A percentile compares a stretch with the other conserved stretches of the same genome.
Conservation (phyloP, 2,329 filamentous ascomycete genomes). For the Botrytis galanthina region DNA sequence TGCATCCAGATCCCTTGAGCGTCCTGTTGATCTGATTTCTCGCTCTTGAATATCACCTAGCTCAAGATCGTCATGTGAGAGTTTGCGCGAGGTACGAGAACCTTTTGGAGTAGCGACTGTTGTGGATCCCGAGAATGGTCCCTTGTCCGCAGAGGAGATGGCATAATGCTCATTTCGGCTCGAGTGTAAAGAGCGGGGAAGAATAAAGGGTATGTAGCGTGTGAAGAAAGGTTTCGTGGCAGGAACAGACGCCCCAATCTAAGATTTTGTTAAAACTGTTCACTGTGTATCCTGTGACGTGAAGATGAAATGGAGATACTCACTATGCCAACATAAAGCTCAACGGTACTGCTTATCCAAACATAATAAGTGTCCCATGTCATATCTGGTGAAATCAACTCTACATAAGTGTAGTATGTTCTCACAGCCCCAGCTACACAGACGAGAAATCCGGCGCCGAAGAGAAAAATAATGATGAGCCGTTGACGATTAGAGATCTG, state of each 20-base stretch:
- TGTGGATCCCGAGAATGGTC: not conserved
- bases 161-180: not conserved
- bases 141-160: not conserved
- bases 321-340: constrained; percentile 46
- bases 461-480: constrained; percentile 46
- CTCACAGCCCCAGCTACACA: constrained; percentile 41
- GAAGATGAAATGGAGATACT: constrained; percentile 18
- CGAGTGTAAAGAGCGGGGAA: not conserved
- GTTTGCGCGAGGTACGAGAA: not conserved
- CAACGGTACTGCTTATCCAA: constrained; percentile 40
- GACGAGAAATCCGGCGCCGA: constrained; percentile 50
- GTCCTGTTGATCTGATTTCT: not conserved
- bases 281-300: not conserved
- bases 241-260: constrained; percentile 46
- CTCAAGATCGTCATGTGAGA: not conserved
- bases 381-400: constrained; percentile 34
- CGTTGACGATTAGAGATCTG: constrained; percentile 49
- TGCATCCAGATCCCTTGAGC: not conserved
- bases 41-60: not conserved
- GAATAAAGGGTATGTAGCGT: constrained; percentile 38
- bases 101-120: not conserved
- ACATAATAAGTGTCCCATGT: constrained; percentile 40
- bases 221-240: constrained; percentile 46
- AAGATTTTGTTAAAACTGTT: not conserved
- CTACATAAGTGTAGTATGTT: constrained; percentile 39